Percentiles rank a stretch among this genome's conserved stretches.
Conservation (phyloP, 2,329 filamentous ascomycete genomes). For the Verticillium tricorpus region DNA sequence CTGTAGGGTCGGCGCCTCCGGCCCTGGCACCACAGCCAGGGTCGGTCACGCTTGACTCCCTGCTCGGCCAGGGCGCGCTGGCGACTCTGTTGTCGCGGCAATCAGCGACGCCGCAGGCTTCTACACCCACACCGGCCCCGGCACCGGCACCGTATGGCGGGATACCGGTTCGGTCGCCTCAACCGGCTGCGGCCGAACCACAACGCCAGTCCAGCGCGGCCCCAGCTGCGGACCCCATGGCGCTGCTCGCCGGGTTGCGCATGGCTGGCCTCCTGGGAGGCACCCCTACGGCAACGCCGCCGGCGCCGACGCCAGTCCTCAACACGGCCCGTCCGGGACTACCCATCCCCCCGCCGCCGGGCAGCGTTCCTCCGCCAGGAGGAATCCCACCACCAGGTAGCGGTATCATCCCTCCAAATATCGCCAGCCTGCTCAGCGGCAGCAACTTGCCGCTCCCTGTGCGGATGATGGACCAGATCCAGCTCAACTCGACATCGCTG, state of each 20-base stretch:
- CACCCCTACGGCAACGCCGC: slow-evolving; percentile 29
- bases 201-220: slow-evolving; percentile 30
- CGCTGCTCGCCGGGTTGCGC: slow-evolving; percentile 63
- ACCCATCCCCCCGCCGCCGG: neutral
- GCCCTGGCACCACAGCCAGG: slow-evolving; percentile 15
- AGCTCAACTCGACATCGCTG: slow-evolving; percentile 63
- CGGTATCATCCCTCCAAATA: slow-evolving; percentile 25
- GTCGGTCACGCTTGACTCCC: slow-evolving; percentile 48
- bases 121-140: slow-evolving; percentile 38
- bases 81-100: slow-evolving; percentile 54
- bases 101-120: slow-evolving; percentile 42
- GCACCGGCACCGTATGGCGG: slow-evolving; percentile 8
- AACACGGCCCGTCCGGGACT: neutral
- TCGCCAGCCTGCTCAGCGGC: slow-evolving; percentile 26
- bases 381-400: slow-evolving; percentile 23
- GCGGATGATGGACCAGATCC: slow-evolving; percentile 42
- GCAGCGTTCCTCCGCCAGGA: slow-evolving; percentile 15
- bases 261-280: slow-evolving; percentile 61
- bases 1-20: slow-evolving; percentile 22
- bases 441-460: slow-evolving; percentile 14
- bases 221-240: slow-evolving; percentile 43
- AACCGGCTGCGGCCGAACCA: slow-evolving; percentile 34
- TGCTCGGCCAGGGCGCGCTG: slow-evolving; percentile 56
- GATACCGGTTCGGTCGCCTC: slow-evolving; percentile 45
- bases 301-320: slow-evolving; percentile 21